Conservation (phyloP, 345 rosid species). For the Aquilaria malaccensis region DNA sequence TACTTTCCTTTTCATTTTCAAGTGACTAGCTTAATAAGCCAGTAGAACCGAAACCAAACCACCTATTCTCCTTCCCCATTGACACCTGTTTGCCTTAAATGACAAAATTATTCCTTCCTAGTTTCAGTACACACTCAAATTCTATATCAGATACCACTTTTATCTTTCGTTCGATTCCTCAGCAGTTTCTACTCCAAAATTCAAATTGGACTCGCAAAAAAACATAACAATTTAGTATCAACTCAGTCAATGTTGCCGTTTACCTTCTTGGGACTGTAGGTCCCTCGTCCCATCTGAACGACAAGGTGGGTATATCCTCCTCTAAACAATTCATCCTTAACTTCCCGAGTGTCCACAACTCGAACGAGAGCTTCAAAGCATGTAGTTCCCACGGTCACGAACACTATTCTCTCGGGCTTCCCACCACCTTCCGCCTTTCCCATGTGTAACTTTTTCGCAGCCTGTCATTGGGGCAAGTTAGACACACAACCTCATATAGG, state of each 20-base stretch:
- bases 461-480: no score
- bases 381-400: conserved; percentile 90
- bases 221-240: not conserved
- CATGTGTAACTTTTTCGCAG: conserved; percentile 9
- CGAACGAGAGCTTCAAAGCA: conserved; percentile 73
- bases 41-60: no score
- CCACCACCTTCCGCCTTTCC: conserved; percentile 18
- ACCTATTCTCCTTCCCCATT: no score
- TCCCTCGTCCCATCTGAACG: conserved; percentile 86
- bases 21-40: no score
- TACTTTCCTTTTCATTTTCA: no score
- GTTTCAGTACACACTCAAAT: no score
- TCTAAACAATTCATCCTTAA: conserved; percentile 45
- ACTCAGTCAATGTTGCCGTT: not conserved
- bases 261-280: conserved; percentile 58
- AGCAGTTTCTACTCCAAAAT: no score
- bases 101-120: no score
- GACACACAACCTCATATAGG: no score
- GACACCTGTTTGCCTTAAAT: no score
- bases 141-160: no score
- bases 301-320: conserved; percentile 76
- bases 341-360: conserved; percentile 44
- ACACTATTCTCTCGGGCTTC: conserved; percentile 39
- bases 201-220: not conserved
- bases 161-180: no score